Conservation (phyloP, 106 monocot genomes). For the Amphibolis antarctica region DNA sequence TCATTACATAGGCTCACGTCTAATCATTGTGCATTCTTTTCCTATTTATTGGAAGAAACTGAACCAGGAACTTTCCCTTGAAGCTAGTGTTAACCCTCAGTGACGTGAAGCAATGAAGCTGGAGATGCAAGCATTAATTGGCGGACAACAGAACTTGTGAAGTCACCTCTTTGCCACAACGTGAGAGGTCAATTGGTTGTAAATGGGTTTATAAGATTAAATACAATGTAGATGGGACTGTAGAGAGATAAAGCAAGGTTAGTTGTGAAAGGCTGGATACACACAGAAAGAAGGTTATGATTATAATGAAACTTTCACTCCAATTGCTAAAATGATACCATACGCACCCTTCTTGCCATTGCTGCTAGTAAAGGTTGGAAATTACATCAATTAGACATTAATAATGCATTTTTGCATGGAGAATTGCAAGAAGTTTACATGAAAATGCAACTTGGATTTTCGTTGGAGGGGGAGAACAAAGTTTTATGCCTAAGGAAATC, state of each 20-base stretch:
- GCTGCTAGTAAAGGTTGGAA: background rate
- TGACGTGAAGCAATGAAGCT: background rate
- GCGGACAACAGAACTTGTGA: background rate
- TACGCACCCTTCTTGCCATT: background rate
- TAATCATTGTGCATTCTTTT: background rate
- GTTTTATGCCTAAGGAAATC: too few species aligned
- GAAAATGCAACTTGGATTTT: too few species aligned
- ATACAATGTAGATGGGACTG: background rate
- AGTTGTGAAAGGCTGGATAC: background rate
- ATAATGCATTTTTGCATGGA: too few species aligned
- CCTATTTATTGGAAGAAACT: background rate
- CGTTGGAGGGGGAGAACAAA: too few species aligned
- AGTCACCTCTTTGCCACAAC: background rate
- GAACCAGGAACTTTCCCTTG: background rate
- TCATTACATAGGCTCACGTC: background rate
- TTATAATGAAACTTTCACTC: constrained; percentile 1
- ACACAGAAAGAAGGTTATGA: background rate
- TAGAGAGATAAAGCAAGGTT: background rate
- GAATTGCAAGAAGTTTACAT: too few species aligned
- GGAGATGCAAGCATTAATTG: background rate
- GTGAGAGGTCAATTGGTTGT: background rate
- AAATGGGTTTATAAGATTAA: background rate
- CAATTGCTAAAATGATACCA: background rate
- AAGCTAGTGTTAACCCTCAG: background rate
- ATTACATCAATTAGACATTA: too few species aligned